Conservation (phyloP, 2,329 filamentous ascomycete species). For the Penicillium fuscoglaucum region DNA sequence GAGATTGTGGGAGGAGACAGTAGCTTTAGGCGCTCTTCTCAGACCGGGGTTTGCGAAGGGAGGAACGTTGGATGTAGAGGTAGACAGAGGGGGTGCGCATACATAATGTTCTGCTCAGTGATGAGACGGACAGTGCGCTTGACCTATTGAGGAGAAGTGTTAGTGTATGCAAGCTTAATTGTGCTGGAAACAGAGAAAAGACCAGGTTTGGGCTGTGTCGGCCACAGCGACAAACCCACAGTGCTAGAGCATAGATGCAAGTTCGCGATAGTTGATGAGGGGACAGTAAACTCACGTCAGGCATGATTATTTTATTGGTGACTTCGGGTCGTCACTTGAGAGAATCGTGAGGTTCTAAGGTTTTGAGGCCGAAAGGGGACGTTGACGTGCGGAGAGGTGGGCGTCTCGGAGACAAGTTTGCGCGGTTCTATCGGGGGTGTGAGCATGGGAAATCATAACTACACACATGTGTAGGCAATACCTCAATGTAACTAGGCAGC, state of each 20-base stretch:
- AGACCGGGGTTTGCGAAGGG: background rate
- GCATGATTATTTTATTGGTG: constrained; percentile 27
- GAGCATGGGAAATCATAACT: background rate
- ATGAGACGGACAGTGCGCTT: constrained; percentile 91
- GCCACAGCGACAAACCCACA: background rate
- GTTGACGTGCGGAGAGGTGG: constrained; percentile 8
- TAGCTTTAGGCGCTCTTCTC: background rate
- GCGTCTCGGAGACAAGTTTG: constrained; percentile 10
- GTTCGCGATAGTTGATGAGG: background rate
- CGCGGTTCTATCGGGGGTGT: constrained; percentile 1
- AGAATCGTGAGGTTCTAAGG: constrained; percentile 1
- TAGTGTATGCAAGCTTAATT: constrained; percentile 16
- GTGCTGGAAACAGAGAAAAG: background rate
- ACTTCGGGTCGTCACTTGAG: constrained; percentile 1
- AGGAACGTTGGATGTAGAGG: background rate
- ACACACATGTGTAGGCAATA: background rate
- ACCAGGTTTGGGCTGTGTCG: background rate
- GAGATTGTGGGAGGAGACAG: background rate
- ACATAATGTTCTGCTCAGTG: constrained; percentile 88
- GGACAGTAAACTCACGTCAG: constrained; percentile 33
- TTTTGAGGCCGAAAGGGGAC: constrained; percentile 1
- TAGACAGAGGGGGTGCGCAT: constrained; percentile 45
- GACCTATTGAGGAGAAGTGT: constrained; percentile 49
- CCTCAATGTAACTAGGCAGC: background rate
- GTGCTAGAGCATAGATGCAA: background rate